Evolutionary conservation across 768 basidiomycete species (phyloP).

Genomic region (Stropharia rugosoannulata): DNA sequence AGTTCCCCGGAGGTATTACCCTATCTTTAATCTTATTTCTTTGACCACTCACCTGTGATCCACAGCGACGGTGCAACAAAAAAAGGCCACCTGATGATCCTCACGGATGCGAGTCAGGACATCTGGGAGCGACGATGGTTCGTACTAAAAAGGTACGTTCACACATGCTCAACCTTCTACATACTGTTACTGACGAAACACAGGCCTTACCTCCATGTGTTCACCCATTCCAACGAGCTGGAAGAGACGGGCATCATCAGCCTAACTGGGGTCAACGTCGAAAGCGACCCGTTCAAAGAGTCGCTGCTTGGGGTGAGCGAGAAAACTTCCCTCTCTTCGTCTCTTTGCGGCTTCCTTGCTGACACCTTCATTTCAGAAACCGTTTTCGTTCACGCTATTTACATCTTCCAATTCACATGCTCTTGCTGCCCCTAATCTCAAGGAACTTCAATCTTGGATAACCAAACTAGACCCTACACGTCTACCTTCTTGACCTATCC

Average conservation of each 20-base stretch:
- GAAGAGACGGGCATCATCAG: constrained; percentile 85
- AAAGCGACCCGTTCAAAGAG: constrained; percentile 86
- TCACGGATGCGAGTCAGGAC: constrained; percentile 78
- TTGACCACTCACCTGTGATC: neutral
- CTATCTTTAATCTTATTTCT: neutral
- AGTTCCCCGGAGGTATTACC: constrained; percentile 65
- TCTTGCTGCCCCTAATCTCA: constrained; percentile 75
- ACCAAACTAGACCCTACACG: constrained; percentile 83
- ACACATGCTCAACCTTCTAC: constrained; percentile 3
- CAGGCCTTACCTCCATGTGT: constrained; percentile 90
- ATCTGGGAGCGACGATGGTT: constrained; percentile 86
- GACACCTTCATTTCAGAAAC: constrained; percentile 50
- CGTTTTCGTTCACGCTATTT: constrained; percentile 86
- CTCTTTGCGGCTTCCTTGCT: neutral
- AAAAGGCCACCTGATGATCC: constrained; percentile 78
- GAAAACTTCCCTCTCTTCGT: neutral
- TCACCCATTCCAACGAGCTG: constrained; percentile 78
- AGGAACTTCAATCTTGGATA: constrained; percentile 86
- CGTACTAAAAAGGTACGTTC: constrained; percentile 72
- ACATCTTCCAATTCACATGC: constrained; percentile 92
- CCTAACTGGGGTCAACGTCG: constrained; percentile 80
- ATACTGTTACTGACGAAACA: neutral
- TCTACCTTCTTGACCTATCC: constrained; percentile 33
- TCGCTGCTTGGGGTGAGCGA: constrained; percentile 76
- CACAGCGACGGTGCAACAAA: constrained; percentile 79